Conservation (phyloP, 1,284 basidiomycete species). For the Porodaedalea pini region DNA sequence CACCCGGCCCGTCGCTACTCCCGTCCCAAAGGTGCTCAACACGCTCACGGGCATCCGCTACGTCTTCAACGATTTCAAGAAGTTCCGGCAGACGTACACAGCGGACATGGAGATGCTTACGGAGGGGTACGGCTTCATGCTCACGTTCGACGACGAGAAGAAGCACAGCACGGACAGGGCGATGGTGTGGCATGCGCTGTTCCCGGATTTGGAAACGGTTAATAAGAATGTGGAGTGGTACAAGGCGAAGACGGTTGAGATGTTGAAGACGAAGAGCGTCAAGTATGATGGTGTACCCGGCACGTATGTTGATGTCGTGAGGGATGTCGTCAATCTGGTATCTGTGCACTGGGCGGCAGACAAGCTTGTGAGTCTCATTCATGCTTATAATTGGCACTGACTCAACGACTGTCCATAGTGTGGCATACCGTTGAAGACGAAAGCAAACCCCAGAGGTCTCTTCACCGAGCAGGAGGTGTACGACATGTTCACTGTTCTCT, state of each 20-base stretch:
- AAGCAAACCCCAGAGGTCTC: constrained; percentile 30
- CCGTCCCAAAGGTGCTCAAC: constrained; percentile 38
- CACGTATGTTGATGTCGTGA: constrained; percentile 33
- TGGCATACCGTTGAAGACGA: constrained; percentile 36
- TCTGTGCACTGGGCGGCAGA: constrained; percentile 30
- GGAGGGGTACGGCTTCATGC: constrained; percentile 32
- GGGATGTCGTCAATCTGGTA: constrained; percentile 33
- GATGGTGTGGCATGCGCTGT: constrained; percentile 19
- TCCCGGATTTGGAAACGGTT: constrained; percentile 19
- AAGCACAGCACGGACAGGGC: constrained; percentile 30
- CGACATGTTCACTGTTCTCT: constrained; percentile 28
- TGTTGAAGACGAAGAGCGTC: constrained; percentile 24
- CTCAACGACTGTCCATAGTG: constrained; percentile 15
- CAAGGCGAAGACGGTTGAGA: constrained; percentile 19
- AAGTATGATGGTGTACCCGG: constrained; percentile 22
- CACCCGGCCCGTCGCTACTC: constrained; percentile 32
- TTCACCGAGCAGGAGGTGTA: constrained; percentile 32
- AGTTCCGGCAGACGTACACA: constrained; percentile 37
- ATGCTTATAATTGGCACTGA: background rate
- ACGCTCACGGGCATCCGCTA: constrained; percentile 41
- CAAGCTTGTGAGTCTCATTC: constrained; percentile 23
- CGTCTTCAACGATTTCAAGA: constrained; percentile 38
- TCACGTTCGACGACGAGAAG: constrained; percentile 31
- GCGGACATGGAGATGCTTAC: constrained; percentile 25
- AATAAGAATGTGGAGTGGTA: constrained; percentile 18